Conservation (phyloP, 2,329 filamentous ascomycete genomes). For the Myriosclerotinia curreyana region DNA sequence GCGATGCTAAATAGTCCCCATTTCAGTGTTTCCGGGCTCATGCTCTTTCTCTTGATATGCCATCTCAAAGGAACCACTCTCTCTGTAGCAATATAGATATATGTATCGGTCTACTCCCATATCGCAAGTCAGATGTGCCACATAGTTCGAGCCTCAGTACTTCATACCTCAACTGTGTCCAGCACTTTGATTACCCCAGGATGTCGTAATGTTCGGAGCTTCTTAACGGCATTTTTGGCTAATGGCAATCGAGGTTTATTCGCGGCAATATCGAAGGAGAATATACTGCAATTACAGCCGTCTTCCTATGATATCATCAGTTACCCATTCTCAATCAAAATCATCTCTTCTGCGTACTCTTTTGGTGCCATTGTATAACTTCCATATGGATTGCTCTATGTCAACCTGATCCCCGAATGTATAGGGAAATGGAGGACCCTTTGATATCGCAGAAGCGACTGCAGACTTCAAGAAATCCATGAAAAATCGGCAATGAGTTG, state of each 20-base stretch:
- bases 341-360: slow-evolving; percentile 52
- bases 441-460: slow-evolving; percentile 92
- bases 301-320: slow-evolving; percentile 64
- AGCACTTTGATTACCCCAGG: slow-evolving; percentile 92
- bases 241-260: slow-evolving; percentile 81
- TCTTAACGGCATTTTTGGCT: slow-evolving; percentile 90
- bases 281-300: slow-evolving; percentile 90
- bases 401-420: slow-evolving; percentile 91
- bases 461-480: slow-evolving; percentile 99
- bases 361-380: slow-evolving; percentile 90
- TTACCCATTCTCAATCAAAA: slow-evolving; percentile 24
- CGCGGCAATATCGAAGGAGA: slow-evolving; percentile 84
- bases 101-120: slow-evolving; percentile 71
- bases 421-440: slow-evolving; percentile 90
- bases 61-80: slow-evolving; percentile 81
- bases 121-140: slow-evolving; percentile 29
- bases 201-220: slow-evolving; percentile 87
- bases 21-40: slow-evolving; percentile 90
- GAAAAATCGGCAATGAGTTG: slow-evolving; percentile 21
- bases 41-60: slow-evolving; percentile 83
- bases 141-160: slow-evolving; percentile 5
- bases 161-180: slow-evolving; percentile 82
- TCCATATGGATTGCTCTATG: slow-evolving; percentile 91
- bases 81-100: slow-evolving; percentile 96
- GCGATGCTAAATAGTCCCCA: slow-evolving; percentile 90